Conservation (phyloP, 2,329 filamentous ascomycete genomes). For the Trichoderma sp. region DNA sequence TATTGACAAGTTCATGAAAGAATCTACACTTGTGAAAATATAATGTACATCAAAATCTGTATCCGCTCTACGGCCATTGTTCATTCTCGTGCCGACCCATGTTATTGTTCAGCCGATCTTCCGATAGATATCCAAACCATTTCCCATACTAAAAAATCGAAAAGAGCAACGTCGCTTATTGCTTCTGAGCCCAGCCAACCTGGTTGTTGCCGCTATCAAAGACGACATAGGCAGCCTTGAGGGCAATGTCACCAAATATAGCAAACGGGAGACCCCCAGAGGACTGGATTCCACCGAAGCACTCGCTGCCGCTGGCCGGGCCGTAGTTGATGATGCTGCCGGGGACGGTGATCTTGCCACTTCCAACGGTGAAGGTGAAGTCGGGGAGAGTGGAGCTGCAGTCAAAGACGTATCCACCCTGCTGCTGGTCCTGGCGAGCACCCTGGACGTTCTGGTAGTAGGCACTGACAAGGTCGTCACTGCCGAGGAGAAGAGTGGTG, state of each 20-base stretch:
- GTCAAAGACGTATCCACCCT: slow-evolving; percentile 51
- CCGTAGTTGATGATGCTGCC: slow-evolving; percentile 58
- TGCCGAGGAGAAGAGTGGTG: slow-evolving; percentile 65
- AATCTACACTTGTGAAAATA: background rate
- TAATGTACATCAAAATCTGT: background rate
- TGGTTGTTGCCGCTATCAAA: slow-evolving; percentile 59
- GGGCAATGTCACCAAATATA: slow-evolving; percentile 65
- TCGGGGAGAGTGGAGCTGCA: slow-evolving; percentile 52
- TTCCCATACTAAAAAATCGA: background rate
- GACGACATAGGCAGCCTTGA: slow-evolving; percentile 62
- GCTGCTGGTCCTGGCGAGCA: slow-evolving; percentile 39
- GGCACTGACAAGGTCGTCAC: slow-evolving; percentile 52
- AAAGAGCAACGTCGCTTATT: background rate
- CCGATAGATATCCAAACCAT: background rate
- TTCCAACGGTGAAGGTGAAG: slow-evolving; percentile 59
- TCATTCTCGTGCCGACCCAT: background rate
- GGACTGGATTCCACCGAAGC: slow-evolving; percentile 69
- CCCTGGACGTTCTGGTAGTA: slow-evolving; percentile 53
- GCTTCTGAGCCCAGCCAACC: slow-evolving; percentile 44
- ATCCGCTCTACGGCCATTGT: background rate
- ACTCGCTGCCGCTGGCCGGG: slow-evolving; percentile 50
- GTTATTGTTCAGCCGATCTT: background rate
- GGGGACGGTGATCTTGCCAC: slow-evolving; percentile 58
- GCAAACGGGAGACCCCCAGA: slow-evolving; percentile 51
- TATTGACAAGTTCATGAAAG: background rate